These are phyloP conservation scores for Backusella sp. DNA, from an alignment of 192 early-diverging fungal species.

Conservation along the genomic window DNA sequence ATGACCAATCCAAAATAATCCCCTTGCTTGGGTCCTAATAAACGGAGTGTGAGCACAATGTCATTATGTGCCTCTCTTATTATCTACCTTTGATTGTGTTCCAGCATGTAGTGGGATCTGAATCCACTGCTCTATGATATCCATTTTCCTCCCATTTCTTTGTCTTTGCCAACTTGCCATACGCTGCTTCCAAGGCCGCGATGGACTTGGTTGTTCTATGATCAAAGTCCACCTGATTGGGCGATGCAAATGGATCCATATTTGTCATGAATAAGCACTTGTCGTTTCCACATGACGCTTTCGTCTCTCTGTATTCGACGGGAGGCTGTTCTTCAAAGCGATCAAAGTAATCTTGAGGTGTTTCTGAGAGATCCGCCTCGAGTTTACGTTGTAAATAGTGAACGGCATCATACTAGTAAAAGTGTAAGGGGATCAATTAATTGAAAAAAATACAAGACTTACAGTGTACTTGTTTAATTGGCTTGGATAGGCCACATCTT, in stretches of 20 bases:
- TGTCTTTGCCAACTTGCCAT: slow-evolving; percentile 35
- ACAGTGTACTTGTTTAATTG: slow-evolving; percentile 11
- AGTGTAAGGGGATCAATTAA: background rate
- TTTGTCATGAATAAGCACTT: slow-evolving; percentile 54
- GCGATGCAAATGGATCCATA: slow-evolving; percentile 48
- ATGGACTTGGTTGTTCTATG: slow-evolving; percentile 38
- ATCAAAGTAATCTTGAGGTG: slow-evolving; percentile 45
- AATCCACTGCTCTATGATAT: slow-evolving; percentile 52
- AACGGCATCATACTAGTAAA: slow-evolving; percentile 47
- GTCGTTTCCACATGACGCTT: slow-evolving; percentile 52
- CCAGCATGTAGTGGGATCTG: slow-evolving; percentile 49
- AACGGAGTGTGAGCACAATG: too few relatives aligned
- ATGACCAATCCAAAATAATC: slow-evolving; percentile 56
- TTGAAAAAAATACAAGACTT: background rate
- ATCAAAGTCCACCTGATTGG: slow-evolving; percentile 33
- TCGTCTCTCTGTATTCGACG: slow-evolving; percentile 41
- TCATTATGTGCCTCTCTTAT: background rate
- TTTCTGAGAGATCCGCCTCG: slow-evolving; percentile 34
- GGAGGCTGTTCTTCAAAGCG: slow-evolving; percentile 43
- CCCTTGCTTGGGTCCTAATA: slow-evolving; percentile 36
- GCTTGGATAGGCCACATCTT: background rate
- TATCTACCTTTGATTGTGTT: slow-evolving; percentile 41
- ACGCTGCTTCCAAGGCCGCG: slow-evolving; percentile 39
- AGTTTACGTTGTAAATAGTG: slow-evolving; percentile 44
- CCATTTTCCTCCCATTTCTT: slow-evolving; percentile 42